Evolutionary conservation across 805 yeast genomes (phyloP).

Genomic region (Kuraishia capsulata): DNA sequence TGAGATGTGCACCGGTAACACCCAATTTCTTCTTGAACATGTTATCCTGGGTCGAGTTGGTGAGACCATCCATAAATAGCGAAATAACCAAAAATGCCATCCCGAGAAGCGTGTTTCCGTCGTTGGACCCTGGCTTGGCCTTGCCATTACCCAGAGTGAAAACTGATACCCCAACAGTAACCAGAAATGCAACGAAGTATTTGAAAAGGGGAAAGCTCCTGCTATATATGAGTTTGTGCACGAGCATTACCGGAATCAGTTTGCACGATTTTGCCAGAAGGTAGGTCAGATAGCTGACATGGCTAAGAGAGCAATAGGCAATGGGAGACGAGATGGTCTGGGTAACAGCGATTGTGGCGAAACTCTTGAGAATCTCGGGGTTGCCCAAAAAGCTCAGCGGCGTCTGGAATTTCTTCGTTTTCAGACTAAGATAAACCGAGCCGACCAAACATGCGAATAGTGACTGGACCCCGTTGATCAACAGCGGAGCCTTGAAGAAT

Average conservation of each 20-base stretch:
- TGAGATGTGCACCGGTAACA: slow-evolving; percentile 79
- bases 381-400: slow-evolving; percentile 24
- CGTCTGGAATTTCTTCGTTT: slow-evolving; percentile 11
- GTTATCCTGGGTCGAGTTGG: slow-evolving; percentile 89
- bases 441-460: slow-evolving; percentile 67
- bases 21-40: slow-evolving; percentile 43
- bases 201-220: slow-evolving; percentile 68
- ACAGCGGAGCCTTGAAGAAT: slow-evolving; percentile 65
- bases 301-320: slow-evolving; percentile 66
- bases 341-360: slow-evolving; percentile 53
- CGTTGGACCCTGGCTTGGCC: slow-evolving; percentile 20
- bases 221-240: slow-evolving; percentile 64
- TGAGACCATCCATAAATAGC: slow-evolving; percentile 80
- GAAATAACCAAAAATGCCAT: slow-evolving; percentile 48
- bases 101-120: slow-evolving; percentile 45
- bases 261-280: slow-evolving; percentile 90
- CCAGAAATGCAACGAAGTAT: slow-evolving; percentile 66
- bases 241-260: slow-evolving; percentile 86
- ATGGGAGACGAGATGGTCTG: slow-evolving; percentile 80
- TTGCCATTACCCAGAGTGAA: slow-evolving; percentile 55
- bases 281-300: slow-evolving; percentile 80
- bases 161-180: slow-evolving; percentile 73
- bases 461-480: slow-evolving; percentile 72
- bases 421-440: slow-evolving; percentile 37
- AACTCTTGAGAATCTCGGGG: slow-evolving; percentile 20